Conservation (phyloP, 2,329 filamentous ascomycete species). For the Ceratocystis destructans region DNA sequence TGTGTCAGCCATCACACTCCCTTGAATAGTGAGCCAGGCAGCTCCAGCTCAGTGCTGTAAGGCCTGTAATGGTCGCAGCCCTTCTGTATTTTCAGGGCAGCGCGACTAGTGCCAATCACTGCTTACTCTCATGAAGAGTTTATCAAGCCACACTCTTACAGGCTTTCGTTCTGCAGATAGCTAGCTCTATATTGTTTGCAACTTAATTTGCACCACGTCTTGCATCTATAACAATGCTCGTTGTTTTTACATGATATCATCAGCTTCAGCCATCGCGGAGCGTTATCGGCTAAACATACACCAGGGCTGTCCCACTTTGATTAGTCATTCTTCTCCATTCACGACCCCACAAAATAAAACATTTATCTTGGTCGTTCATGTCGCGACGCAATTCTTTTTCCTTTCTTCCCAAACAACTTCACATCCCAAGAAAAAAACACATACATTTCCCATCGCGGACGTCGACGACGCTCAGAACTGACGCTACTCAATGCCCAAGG, state of each 20-base stretch:
- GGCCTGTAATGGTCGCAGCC: neutral
- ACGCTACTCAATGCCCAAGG: no score
- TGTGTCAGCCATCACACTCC: conserved; percentile 2
- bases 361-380: conserved; percentile 9
- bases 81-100: neutral
- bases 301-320: neutral
- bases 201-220: neutral
- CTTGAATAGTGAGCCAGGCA: neutral
- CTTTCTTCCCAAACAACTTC: neutral
- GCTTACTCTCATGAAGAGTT: no score
- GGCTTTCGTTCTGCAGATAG: no score
- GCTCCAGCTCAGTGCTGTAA: neutral
- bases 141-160: no score
- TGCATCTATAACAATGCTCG: neutral
- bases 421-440: neutral
- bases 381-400: neutral
- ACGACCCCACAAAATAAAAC: conserved; percentile 14
- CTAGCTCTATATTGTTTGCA: neutral
- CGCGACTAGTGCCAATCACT: neutral
- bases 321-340: conserved; percentile 12
- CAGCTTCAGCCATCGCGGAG: neutral
- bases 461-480: no score
- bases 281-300: conserved; percentile 5
- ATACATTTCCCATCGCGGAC: neutral
- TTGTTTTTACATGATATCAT: neutral